Base-by-base conservation (phyloP, 2,329 filamentous ascomycete species). In the Elsinoe australis region DNA sequence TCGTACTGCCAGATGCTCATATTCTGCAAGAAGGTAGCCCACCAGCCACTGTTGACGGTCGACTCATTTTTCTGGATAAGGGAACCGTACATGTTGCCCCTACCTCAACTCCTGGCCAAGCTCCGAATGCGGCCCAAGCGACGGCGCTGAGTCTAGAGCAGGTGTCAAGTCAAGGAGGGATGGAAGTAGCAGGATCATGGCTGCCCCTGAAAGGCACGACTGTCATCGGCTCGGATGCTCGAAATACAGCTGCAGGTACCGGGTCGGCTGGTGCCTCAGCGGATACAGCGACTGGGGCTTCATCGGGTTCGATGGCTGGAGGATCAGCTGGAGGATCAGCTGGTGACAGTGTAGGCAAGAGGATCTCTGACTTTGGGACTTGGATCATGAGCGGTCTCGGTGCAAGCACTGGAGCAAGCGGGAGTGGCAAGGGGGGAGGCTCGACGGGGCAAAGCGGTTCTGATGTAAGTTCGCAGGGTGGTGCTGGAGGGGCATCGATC, bases 371-470 rank as follows among this genome's bases (percentile, higher is more conserved):
- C 14, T 9, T 42, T 5, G 38, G 38, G 12, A 17, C 38, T 5
- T 42, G 38, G 38, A 28, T 42, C 38, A 26, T 26, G 38, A 42
- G 38, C 14, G 38, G 38, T 14, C 24, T 42, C 12, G 38, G 38
- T 26, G 38, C 21, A 9, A 21, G 14, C n/a, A n/a, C n/a, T n/a
- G n/a, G n/a, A n/a, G n/a, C n/a, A n/a, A n/a, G n/a, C n/a, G n/a
- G n/a, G n/a, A 29, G 26, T 29, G 26, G 26, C 26, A 29, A 29
- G 26, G 26, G 26, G 6, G 26, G 7, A 6, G 6, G 7, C 7
- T 7, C 7, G 6, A 12, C 26, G 12, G 26, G 26, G 12, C 7
- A 6, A 29, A 12, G 7, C 7, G 6, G 7, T 12, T 29, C 26
- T 6, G n/a, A n/a, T n/a, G n/a, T n/a, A n/a, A 29, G 26, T 29